Evolutionary conservation across 2,329 filamentous ascomycete genomes (phyloP).

Genomic region (Talaromyces islandicus): DNA sequence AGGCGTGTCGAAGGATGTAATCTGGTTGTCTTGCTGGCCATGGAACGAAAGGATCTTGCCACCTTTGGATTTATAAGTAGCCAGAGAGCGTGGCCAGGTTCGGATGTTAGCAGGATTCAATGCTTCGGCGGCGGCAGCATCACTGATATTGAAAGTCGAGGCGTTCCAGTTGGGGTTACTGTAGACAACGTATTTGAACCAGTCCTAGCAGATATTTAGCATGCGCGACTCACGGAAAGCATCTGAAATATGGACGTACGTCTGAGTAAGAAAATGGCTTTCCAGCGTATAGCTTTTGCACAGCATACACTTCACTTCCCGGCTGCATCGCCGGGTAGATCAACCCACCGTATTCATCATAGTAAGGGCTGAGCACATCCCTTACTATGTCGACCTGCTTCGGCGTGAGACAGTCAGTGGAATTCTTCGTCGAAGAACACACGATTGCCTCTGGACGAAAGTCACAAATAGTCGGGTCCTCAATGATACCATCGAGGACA

Average conservation of each 20-base stretch:
- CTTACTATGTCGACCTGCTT: not conserved
- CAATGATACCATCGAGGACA: conserved; percentile 30
- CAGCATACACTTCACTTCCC: conserved; percentile 22
- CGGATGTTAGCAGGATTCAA: conserved; percentile 26
- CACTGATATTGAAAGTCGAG: not conserved
- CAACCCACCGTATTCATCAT: conserved; percentile 16
- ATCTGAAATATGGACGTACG: not conserved
- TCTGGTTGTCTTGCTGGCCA: conserved; percentile 42
- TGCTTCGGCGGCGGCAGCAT: not conserved
- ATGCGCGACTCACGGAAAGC: not conserved
- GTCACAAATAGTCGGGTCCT: conserved; percentile 24
- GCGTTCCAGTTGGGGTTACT: conserved; percentile 2
- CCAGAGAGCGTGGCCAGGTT: conserved; percentile 33
- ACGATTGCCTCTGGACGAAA: not conserved
- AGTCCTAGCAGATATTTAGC: not conserved
- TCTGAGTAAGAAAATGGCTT: conserved; percentile 31
- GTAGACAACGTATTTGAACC: conserved; percentile 4
- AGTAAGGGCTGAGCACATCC: not conserved
- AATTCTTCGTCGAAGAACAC: not conserved
- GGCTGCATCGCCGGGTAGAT: conserved; percentile 32
- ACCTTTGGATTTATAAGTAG: conserved; percentile 28
- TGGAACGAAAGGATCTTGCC: conserved; percentile 43
- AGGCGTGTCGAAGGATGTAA: conserved; percentile 45
- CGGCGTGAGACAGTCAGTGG: not conserved
- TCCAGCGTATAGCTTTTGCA: conserved; percentile 33